Evolutionary conservation across 202 grass and related monocot species (phyloP).

Genomic region (Zizania palustris): DNA sequence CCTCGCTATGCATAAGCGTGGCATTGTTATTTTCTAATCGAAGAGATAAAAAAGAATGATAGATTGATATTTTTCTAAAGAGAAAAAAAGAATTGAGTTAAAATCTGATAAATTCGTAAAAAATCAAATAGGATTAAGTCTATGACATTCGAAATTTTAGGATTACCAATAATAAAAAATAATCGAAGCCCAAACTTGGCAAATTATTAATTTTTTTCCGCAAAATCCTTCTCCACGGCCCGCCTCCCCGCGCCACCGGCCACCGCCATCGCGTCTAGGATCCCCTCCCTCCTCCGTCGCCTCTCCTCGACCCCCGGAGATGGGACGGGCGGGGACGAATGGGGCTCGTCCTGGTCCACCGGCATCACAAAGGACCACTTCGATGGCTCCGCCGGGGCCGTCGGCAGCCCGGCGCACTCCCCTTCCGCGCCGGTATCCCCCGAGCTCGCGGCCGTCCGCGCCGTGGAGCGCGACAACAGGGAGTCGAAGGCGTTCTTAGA

Average conservation of each 20-base stretch:
- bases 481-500: constrained; percentile 56
- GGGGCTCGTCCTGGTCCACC: constrained; percentile 81
- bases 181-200: too few species aligned
- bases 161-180: too few species aligned
- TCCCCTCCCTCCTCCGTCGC: constrained; percentile 52
- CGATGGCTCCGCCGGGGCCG: constrained; percentile 61
- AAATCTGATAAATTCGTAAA: too few species aligned
- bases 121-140: too few species aligned
- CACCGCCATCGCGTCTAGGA: constrained; percentile 27
- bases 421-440: constrained; percentile 23
- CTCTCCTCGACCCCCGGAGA: constrained; percentile 37
- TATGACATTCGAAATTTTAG: too few species aligned
- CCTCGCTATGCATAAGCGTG: too few species aligned
- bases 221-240: constrained; percentile 61
- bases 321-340: constrained; percentile 54
- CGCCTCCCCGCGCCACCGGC: constrained; percentile 43
- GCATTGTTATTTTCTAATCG: too few species aligned
- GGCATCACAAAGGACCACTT: constrained; percentile 92
- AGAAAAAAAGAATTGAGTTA: too few species aligned
- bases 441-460: constrained; percentile 44
- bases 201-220: too few species aligned
- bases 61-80: too few species aligned
- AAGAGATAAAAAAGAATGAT: too few species aligned
- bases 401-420: constrained; percentile 42
- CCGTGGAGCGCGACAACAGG: constrained; percentile 44